Base-by-base conservation (phyloP, 225 moss, liverwort and hornwort genomes). In the Straminergon stramineum region DNA sequence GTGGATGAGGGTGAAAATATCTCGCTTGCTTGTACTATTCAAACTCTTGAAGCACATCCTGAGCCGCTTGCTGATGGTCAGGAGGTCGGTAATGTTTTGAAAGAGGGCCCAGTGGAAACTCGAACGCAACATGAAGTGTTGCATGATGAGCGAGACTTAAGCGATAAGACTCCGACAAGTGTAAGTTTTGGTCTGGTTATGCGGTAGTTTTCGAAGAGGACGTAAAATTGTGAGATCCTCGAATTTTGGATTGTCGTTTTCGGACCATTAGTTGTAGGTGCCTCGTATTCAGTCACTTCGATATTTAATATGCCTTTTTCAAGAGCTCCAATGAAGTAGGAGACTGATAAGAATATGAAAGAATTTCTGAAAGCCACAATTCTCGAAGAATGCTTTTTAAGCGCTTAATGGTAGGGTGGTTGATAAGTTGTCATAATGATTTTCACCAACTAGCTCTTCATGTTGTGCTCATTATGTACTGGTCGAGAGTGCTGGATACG, bases 101-200 rank as follows among this genome's bases (percentile, higher is more conserved):
- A 90, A 87, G 87, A 81, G 81, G 86, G 55, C 55, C 73, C 35
- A 77, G 87, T 83, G 85, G 91, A 91, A 88, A 69, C 48, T 51
- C 85, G 86, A 88, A 65, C 62, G 64, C 86, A 80, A 65, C 88
- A 84, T 79, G 86, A 84, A 88, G 88, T 64, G 68, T 75, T 85
- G 88, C 69, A 52, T 73, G 89, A 92, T 86, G 92, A 90, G 73
- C 84, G 85, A 90, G 73, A 68, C 68, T 84, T 88, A 77, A 86
- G 67, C 88, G 84, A 90, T 86, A 68, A 90, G 89, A 67, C 61
- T 89, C 56, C 71, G 88, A 70, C 86, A 74, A 92, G 75, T 85
- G 92, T 90, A 90, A 91, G 90, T 92, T 75, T 75, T 81, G 71
- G 61, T 85, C 70, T 85, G 81, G 60, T 89, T 89, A 89, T 77